Conservation (phyloP, 2,329 filamentous ascomycete genomes). For the Rhynchosporium secalis region DNA sequence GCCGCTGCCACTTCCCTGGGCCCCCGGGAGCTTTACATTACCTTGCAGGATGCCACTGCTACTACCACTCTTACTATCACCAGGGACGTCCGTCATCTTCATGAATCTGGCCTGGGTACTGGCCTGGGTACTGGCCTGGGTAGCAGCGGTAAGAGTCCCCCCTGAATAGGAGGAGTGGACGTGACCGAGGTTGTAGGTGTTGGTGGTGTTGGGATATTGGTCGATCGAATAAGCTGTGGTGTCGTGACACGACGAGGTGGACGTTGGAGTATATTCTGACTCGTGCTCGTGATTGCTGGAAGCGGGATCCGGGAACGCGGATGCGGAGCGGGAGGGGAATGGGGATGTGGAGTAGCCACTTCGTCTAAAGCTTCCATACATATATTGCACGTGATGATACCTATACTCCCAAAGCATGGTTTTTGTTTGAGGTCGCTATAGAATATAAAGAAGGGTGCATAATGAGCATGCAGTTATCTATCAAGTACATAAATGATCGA, state of each 20-base stretch:
- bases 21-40: neutral
- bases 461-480: too few species aligned
- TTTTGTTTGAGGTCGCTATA: neutral
- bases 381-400: neutral
- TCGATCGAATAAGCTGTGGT: slow-evolving; percentile 15
- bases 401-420: neutral
- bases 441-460: neutral
- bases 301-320: too few species aligned
- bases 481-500: too few species aligned
- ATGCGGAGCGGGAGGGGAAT: neutral
- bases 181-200: neutral
- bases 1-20: neutral
- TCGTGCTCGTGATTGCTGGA: slow-evolving; percentile 6
- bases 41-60: neutral
- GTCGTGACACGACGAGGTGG: slow-evolving; percentile 12
- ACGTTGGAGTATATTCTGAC: slow-evolving; percentile 15
- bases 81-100: slow-evolving; percentile 8
- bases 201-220: neutral
- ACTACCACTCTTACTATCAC: neutral
- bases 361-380: neutral
- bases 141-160: neutral
- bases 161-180: slow-evolving; percentile 2
- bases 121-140: neutral
- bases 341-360: slow-evolving; percentile 10
- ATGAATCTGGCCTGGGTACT: slow-evolving; percentile 8